These are phyloP conservation scores for Halenospora varia DNA, from an alignment of 495 filamentous ascomycete species.

Conservation along the genomic window DNA sequence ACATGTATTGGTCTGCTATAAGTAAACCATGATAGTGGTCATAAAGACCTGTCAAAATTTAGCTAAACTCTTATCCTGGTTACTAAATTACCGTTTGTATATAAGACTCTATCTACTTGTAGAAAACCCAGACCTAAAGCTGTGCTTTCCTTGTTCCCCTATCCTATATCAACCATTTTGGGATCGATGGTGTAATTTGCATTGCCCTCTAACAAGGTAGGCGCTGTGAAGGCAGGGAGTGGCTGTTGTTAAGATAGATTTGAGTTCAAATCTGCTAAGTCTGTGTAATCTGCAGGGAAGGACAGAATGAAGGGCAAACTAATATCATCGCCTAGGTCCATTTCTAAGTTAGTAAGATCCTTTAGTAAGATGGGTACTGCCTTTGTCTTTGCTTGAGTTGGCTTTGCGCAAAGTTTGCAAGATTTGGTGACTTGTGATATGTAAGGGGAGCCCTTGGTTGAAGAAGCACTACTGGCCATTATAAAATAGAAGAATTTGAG, in stretches of 20 bases:
- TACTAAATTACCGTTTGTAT: background rate
- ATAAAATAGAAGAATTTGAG: background rate
- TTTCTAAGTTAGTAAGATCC: background rate
- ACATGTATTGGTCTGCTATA: too few species aligned
- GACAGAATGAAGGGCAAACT: background rate
- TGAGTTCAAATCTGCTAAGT: background rate
- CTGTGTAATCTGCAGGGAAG: background rate
- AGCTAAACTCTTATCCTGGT: background rate
- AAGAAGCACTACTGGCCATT: background rate
- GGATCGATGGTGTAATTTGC: background rate
- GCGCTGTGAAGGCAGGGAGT: background rate
- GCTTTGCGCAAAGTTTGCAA: background rate
- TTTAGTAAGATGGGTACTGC: background rate
- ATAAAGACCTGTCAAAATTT: too few species aligned
- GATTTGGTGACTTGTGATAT: background rate
- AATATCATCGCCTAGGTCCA: background rate
- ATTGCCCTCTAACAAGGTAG: background rate
- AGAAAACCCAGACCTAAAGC: background rate
- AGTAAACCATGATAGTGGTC: too few species aligned
- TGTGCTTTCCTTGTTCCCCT: background rate
- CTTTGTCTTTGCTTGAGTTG: background rate
- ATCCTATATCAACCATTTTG: background rate
- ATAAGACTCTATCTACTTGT: background rate
- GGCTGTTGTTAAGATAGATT: background rate
- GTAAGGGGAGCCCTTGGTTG: background rate